Base-by-base conservation (phyloP, 345 rosid genomes). In the Streptanthus diversifolius region DNA sequence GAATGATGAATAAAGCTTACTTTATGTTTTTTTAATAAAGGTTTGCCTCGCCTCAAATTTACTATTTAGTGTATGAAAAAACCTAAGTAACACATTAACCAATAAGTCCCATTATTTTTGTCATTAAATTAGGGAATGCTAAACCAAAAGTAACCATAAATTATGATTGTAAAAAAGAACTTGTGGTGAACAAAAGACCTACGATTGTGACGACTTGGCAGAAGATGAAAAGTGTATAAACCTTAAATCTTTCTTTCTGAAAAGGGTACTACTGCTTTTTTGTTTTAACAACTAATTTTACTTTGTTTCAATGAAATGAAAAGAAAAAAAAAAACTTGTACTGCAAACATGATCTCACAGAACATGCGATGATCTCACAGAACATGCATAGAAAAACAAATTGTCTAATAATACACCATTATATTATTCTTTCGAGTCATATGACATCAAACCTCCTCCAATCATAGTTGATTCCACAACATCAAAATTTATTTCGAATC, bases 311-410 rank as follows among this genome's bases (percentile, higher is more conserved):
- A 43, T 33, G 47, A 43, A 41, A 63, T 41, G 64, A 55, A 11
- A 29, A 19, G 1, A 12, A 18, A 44, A 51, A 19, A n/a, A n/a
- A 21, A 32, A 18, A 44, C 1, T 33, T 73, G 71, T 73, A 64
- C 49, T 73, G 17, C 71, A 65, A 17, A 56, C 55, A 56, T 73
- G 49, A 73, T 73, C n/a, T 43, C 64, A 24, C 13, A 55, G 24
- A 55, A 73, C 77, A 64, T 64, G 77, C 21, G 71, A 56, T 73
- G 49, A 73, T 73, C n/a, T 43, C 64, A 24, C 13, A 55, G 24
- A 55, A 73, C 77, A 64, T 64, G 77, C 21, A 66, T n/a, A n/a
- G n/a, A n/a, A n/a, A n/a, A 73, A 65, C 29, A 24, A 19, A 65
- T 12, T 47, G 21, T 45, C 40, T 65, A 44, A 17, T 65, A 18